phyloP scores from a whole-genome alignment of 768 basidiomycete species.

The Mycena galopus region DNA sequence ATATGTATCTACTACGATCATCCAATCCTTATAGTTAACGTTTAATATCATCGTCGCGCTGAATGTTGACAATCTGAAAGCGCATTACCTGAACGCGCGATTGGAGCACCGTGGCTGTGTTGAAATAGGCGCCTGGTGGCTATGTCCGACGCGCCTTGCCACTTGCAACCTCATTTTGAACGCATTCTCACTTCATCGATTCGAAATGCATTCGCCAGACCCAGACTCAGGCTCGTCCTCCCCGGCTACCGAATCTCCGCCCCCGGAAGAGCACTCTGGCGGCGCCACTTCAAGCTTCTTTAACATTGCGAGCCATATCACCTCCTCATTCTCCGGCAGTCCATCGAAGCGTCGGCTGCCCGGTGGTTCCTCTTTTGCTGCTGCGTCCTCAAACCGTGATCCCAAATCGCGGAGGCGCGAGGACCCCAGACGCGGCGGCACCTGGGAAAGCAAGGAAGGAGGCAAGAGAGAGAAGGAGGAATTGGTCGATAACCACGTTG shows the following conservation, averaged over 20 bases:
- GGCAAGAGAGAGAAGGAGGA: conserved; percentile 70
- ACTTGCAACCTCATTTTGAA: neutral
- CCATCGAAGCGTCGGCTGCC: conserved; percentile 68
- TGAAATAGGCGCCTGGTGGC: neutral
- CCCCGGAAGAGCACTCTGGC: conserved; percentile 53
- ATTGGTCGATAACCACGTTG: conserved; percentile 61
- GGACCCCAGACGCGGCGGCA: conserved; percentile 49
- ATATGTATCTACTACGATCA: conserved; percentile 28
- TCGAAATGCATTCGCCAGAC: conserved; percentile 49
- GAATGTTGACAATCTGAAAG: neutral
- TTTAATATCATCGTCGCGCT: neutral
- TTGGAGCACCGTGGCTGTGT: neutral
- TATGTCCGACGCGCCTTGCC: neutral
- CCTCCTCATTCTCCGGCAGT: conserved; percentile 48
- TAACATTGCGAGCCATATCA: conserved; percentile 52
- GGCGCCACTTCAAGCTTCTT: conserved; percentile 37
- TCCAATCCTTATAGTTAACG: neutral
- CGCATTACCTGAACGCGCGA: neutral
- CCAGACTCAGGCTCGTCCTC: conserved; percentile 57
- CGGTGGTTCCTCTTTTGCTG: conserved; percentile 57
- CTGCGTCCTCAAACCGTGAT: conserved; percentile 60
- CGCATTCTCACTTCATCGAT: neutral
- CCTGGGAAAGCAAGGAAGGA: conserved; percentile 50
- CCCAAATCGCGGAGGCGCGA: conserved; percentile 64
- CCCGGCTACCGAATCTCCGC: conserved; percentile 58